Evolutionary conservation across 768 basidiomycete species (phyloP).

Genomic region (Rhizopogon rudus): DNA sequence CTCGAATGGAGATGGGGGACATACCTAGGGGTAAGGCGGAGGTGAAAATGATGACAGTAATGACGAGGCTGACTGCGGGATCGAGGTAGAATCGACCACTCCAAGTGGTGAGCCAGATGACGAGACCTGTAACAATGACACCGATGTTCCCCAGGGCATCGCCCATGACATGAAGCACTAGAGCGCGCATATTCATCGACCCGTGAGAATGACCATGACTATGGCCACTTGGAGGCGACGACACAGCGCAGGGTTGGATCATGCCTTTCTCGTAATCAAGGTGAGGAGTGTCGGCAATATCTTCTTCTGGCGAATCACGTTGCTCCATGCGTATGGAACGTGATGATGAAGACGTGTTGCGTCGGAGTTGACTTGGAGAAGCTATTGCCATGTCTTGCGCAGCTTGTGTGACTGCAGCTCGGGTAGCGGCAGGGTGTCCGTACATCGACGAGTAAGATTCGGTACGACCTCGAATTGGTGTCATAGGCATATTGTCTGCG

Average conservation of each 20-base stretch:
- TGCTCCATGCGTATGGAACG: background rate
- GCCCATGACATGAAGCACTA: constrained; percentile 91
- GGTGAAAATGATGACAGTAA: constrained; percentile 95
- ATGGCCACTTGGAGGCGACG: constrained; percentile 9
- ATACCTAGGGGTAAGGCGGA: constrained; percentile 87
- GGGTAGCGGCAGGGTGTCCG: constrained; percentile 69
- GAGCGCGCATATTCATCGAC: constrained; percentile 97
- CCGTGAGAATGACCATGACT: constrained; percentile 39
- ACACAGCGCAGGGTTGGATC: constrained; percentile 20
- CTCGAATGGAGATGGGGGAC: constrained; percentile 15
- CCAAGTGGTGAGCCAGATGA: constrained; percentile 90
- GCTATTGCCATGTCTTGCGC: constrained; percentile 69
- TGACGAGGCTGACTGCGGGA: constrained; percentile 87
- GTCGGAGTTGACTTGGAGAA: constrained; percentile 4
- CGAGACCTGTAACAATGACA: constrained; percentile 89
- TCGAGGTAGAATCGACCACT: constrained; percentile 88
- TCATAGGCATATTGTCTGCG: constrained; percentile 27
- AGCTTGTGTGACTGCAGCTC: constrained; percentile 71
- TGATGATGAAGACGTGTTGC: constrained; percentile 21
- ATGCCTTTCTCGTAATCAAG: constrained; percentile 38
- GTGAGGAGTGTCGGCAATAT: background rate
- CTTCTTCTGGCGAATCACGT: background rate
- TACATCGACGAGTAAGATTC: constrained; percentile 60
- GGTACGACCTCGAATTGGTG: constrained; percentile 27
- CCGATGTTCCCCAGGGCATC: constrained; percentile 98